These are phyloP conservation scores for Microdochium paspali DNA, from an alignment of 2,329 filamentous ascomycete species.

Conservation along the genomic window DNA sequence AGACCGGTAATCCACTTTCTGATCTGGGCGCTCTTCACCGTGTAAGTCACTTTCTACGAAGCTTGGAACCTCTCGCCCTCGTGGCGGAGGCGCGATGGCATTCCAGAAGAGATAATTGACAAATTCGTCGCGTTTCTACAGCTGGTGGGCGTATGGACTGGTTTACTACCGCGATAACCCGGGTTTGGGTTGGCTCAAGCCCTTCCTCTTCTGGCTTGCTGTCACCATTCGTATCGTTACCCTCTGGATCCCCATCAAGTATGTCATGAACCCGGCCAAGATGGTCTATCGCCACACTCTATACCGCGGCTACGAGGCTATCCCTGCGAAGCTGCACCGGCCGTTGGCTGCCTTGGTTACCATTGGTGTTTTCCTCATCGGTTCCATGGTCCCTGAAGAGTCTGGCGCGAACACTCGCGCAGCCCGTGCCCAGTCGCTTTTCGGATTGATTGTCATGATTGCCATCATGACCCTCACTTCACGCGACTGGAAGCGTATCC, in stretches of 20 bases:
- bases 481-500: slow-evolving; percentile 50
- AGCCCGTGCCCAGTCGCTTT: slow-evolving; percentile 72
- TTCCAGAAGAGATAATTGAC: background rate
- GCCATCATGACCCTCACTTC: slow-evolving; percentile 61
- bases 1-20: slow-evolving; percentile 33
- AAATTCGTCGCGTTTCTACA: too few relatives aligned
- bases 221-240: slow-evolving; percentile 67
- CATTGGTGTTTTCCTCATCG: slow-evolving; percentile 67
- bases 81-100: background rate
- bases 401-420: slow-evolving; percentile 65
- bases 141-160: slow-evolving; percentile 30
- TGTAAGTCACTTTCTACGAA: slow-evolving; percentile 20
- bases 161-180: slow-evolving; percentile 55
- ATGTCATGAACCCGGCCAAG: slow-evolving; percentile 57
- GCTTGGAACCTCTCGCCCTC: background rate
- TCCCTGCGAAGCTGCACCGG: slow-evolving; percentile 58
- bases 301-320: slow-evolving; percentile 44
- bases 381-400: slow-evolving; percentile 65
- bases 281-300: slow-evolving; percentile 59
- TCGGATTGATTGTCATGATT: slow-evolving; percentile 68
- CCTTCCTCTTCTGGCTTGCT: slow-evolving; percentile 71
- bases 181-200: slow-evolving; percentile 66
- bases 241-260: slow-evolving; percentile 59
- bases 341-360: slow-evolving; percentile 53
- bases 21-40: slow-evolving; percentile 27